These are phyloP conservation scores for Talaromyces atroroseus DNA, from an alignment of 2,329 filamentous ascomycete species.

Conservation along the genomic window DNA sequence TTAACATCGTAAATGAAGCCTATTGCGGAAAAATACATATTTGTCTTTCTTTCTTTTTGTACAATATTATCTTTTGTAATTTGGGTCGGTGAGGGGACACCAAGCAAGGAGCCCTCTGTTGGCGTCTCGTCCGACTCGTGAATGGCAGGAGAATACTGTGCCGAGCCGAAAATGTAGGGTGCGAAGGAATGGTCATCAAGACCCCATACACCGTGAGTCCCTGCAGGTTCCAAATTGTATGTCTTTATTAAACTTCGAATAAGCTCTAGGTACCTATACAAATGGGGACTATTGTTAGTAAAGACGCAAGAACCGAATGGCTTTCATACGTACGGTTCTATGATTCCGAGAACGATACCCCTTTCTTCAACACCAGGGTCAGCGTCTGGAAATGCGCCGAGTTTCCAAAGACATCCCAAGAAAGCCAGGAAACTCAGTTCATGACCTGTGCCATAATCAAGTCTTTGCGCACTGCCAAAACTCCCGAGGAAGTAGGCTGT, in stretches of 20 bases:
- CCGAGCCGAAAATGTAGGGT: constrained; percentile 91
- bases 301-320: not conserved
- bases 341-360: constrained; percentile 70
- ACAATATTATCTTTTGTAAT: constrained; percentile 62
- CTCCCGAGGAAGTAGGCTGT: constrained; percentile 73
- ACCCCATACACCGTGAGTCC: constrained; percentile 96
- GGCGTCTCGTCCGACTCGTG: constrained; percentile 59
- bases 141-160: constrained; percentile 77
- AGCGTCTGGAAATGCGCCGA: constrained; percentile 67
- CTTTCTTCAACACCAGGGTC: constrained; percentile 58
- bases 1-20: constrained; percentile 98
- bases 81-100: constrained; percentile 65
- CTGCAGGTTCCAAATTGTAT: constrained; percentile 91
- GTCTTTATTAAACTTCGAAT: constrained; percentile 77
- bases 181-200: constrained; percentile 95
- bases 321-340: constrained; percentile 65
- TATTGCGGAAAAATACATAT: constrained; percentile 92
- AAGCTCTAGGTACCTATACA: constrained; percentile 66
- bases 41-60: constrained; percentile 58
- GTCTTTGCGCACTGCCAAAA: constrained; percentile 80
- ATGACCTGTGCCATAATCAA: constrained; percentile 96
- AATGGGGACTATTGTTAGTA: not conserved
- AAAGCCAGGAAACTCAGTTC: constrained; percentile 94
- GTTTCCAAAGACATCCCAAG: constrained; percentile 82
- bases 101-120: constrained; percentile 68